Conservation (phyloP, 306 rosid species). For the Citrullus amarus region DNA sequence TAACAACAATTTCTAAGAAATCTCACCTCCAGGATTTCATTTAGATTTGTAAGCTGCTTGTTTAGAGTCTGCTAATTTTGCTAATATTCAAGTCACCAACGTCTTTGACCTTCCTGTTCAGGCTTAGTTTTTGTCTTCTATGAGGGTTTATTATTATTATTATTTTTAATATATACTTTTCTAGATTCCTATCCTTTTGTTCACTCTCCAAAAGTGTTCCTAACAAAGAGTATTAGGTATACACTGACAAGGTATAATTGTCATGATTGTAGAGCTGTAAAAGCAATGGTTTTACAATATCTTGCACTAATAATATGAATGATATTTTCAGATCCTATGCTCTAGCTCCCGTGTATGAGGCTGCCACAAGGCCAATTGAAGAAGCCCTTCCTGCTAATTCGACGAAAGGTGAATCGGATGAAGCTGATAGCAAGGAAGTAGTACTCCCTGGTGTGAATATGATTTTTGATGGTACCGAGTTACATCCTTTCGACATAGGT, state of each 20-base stretch:
- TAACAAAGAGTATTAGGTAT: not conserved
- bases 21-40: not conserved
- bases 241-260: not conserved
- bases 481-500: constrained; percentile 80
- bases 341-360: constrained; percentile 39
- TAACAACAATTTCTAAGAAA: not conserved
- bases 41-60: not conserved
- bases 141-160: no score
- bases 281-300: not conserved
- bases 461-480: constrained; percentile 75
- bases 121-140: no score
- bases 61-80: not conserved
- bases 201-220: not conserved
- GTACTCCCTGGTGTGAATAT: constrained; percentile 86
- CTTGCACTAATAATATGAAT: not conserved
- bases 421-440: constrained; percentile 68
- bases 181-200: not conserved
- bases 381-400: constrained; percentile 33
- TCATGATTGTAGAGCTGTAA: not conserved
- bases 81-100: not conserved
- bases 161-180: no score
- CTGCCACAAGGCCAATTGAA: constrained; percentile 43
- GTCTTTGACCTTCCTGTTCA: not conserved
- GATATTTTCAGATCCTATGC: constrained; percentile 65
- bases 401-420: constrained; percentile 50